phyloP scores from a whole-genome alignment of 108 stramenopile species.

The Pseudonitzschia multistriata region DNA sequence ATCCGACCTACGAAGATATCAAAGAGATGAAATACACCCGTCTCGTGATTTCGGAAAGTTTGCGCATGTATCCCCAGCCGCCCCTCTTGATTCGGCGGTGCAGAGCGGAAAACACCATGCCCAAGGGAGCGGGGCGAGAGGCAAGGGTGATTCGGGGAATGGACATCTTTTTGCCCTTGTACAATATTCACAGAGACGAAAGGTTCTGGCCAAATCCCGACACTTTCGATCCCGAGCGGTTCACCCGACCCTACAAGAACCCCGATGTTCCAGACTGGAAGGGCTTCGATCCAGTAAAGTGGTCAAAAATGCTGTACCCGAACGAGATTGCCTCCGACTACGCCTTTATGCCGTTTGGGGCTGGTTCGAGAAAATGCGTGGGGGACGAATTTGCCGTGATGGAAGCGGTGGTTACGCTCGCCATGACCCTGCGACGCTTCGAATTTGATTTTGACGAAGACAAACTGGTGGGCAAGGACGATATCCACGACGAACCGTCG shows the following conservation, averaged over 20 bases:
- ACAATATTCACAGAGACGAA: conserved; percentile 92
- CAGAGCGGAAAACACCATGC: conserved; percentile 79
- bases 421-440: conserved; percentile 87
- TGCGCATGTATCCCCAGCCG: conserved; percentile 93
- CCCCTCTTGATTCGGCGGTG: conserved; percentile 94
- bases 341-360: conserved; percentile 90
- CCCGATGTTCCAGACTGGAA: conserved; percentile 89
- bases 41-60: conserved; percentile 84
- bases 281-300: conserved; percentile 87
- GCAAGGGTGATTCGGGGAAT: conserved; percentile 87
- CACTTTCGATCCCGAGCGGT: conserved; percentile 86
- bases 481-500: conserved; percentile 21
- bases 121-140: conserved; percentile 76
- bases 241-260: conserved; percentile 79
- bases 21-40: conserved; percentile 80
- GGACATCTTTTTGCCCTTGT: conserved; percentile 94
- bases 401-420: conserved; percentile 91
- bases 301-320: conserved; percentile 87
- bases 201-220: conserved; percentile 91
- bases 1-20: conserved; percentile 83
- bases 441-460: conserved; percentile 90
- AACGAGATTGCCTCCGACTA: conserved; percentile 91
- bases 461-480: conserved; percentile 23
- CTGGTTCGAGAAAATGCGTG: conserved; percentile 93
- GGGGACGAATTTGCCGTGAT: conserved; percentile 95